Percentiles rank a stretch among this genome's conserved stretches.
phyloP scores from a whole-genome alignment of 2,329 filamentous ascomycete genomes.

The Akanthomyces lecanii region DNA sequence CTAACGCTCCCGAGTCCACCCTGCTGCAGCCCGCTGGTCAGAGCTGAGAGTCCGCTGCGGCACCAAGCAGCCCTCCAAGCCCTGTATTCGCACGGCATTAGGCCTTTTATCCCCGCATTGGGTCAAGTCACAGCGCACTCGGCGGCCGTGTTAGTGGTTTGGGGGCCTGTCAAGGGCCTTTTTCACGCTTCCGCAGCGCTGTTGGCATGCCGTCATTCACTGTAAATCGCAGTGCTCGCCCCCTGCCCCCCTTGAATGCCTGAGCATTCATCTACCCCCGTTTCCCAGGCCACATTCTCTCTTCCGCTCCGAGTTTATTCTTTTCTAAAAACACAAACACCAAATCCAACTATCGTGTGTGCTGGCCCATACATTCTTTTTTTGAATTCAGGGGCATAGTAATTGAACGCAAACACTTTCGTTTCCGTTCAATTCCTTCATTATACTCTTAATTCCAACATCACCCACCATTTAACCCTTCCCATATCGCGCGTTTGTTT shows the following conservation, averaged over 20 bases:
- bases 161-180: background rate
- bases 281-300: conserved; percentile 16
- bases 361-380: conserved; percentile 21
- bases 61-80: background rate
- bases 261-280: conserved; percentile 16
- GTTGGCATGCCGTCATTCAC: background rate
- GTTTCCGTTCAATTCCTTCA: conserved; percentile 19
- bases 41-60: background rate
- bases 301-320: background rate
- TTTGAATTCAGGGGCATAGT: conserved; percentile 13
- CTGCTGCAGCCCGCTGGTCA: background rate
- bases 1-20: conserved; percentile 17
- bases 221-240: background rate
- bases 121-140: background rate
- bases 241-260: background rate
- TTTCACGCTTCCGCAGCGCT: background rate
- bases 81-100: background rate
- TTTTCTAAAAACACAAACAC: conserved; percentile 7
- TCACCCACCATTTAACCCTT: conserved; percentile 20
- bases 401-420: conserved; percentile 14
- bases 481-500: conserved; percentile 77
- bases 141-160: background rate
- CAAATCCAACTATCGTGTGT: conserved; percentile 12
- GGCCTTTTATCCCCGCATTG: conserved; percentile 12
- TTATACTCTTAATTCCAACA: conserved; percentile 20